Evolutionary conservation across 1,284 basidiomycete genomes (phyloP), one percentile per base, ranked within the genome.

Genomic region (Ceratobasidium sp.): DNA sequence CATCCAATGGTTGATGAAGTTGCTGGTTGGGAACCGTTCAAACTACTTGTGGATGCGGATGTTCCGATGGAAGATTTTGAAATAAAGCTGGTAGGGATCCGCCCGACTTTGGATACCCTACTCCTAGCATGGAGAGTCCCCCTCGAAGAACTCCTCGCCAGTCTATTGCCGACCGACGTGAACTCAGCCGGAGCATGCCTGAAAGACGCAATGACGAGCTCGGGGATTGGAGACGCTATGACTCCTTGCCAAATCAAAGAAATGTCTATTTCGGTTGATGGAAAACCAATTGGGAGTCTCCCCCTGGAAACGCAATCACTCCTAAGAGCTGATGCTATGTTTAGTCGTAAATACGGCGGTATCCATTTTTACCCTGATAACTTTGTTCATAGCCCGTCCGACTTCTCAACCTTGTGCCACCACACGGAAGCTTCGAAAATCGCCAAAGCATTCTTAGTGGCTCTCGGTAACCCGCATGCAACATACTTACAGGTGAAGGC

Each of bases 401-500:
- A 51, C 10, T 7, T 13, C 20, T n/a, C n/a, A n/a, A n/a, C 18
- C 3, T 26, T 5, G 1, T 40, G 3, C 5, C 42, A 40, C n/a
- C 6, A 58, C n/a, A n/a, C 3, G 10, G 20, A 60, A 15, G 18
- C 39, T 1, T 39, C 33, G 2, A 44, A 58, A 6, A 71, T 71
- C 23, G 53, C 69, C 5, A 40, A 60, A 9, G 69, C 55, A 5
- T 3, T 6, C 46, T 71, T 23, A 7, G 28, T 18, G 60, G 20
- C 20, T 12, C 13, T 15, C 33, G 69, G 55, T 40, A 20, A 20
- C 3, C 39, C 53, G 3, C 2, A 71, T 26, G 69, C 39, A n/a
- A 42, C 55, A 3, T 60, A 58, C n/a, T 23, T 71, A 3, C 18
- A 58, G 20, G 10, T 71, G 39, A 71, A 71, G 39, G 69, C 69